phyloP scores from a whole-genome alignment of 2,329 filamentous ascomycete species.

The Sclerotinia spermophila region DNA sequence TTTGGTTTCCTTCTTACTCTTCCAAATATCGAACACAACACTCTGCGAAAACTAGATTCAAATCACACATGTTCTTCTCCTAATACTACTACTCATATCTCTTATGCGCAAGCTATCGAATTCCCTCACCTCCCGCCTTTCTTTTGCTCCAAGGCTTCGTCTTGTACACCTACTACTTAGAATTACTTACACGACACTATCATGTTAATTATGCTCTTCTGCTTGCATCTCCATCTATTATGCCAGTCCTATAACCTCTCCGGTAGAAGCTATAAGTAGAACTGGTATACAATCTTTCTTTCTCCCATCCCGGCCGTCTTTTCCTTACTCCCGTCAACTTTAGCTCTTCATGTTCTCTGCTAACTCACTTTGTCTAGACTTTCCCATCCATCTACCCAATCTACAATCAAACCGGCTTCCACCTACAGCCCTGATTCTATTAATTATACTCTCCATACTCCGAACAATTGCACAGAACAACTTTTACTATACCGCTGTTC shows the following conservation, averaged over 20 bases:
- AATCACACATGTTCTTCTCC: rapidly evolving
- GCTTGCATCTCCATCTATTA: background rate
- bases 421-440: too few species aligned
- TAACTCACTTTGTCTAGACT: background rate
- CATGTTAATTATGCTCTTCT: too few species aligned
- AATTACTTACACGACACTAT: too few species aligned
- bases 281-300: too few species aligned
- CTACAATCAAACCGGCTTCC: background rate
- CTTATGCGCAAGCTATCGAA: too few species aligned
- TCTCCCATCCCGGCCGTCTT: too few species aligned
- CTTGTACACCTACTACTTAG: too few species aligned
- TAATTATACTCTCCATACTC: rapidly evolving
- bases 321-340: background rate
- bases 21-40: background rate
- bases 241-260: too few species aligned
- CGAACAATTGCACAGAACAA: too few species aligned
- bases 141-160: background rate
- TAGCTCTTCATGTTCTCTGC: background rate
- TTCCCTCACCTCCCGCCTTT: background rate
- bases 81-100: too few species aligned
- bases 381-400: background rate
- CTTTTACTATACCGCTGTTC: too few species aligned
- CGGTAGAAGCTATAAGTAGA: too few species aligned
- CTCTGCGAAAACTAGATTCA: background rate
- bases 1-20: background rate